These are phyloP conservation scores for Phytophthora melonis DNA, from an alignment of 352 stramenopile genomes.

Conservation along the genomic window DNA sequence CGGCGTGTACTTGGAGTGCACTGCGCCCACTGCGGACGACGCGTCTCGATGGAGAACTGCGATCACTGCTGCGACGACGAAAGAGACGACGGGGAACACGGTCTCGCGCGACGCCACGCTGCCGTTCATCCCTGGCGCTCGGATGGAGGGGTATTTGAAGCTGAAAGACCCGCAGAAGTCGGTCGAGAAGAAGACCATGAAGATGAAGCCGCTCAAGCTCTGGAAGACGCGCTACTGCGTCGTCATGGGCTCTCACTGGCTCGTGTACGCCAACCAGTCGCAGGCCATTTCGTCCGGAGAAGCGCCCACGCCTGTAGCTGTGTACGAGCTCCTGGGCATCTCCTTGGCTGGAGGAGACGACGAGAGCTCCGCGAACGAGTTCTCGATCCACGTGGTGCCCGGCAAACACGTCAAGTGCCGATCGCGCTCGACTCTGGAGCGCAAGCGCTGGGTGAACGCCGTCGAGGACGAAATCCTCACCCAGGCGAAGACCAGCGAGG, in stretches of 20 bases:
- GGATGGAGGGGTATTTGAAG: slow-evolving; percentile 82
- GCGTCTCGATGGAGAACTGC: slow-evolving; percentile 49
- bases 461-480: slow-evolving; percentile 62
- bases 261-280: slow-evolving; percentile 75
- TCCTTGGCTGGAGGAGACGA: slow-evolving; percentile 36
- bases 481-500: slow-evolving; percentile 40
- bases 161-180: slow-evolving; percentile 38
- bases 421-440: slow-evolving; percentile 67
- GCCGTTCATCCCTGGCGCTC: slow-evolving; percentile 62
- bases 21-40: slow-evolving; percentile 42
- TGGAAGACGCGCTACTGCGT: slow-evolving; percentile 80
- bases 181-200: slow-evolving; percentile 36
- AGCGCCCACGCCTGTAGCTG: slow-evolving; percentile 45
- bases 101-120: slow-evolving; percentile 57
- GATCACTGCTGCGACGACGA: slow-evolving; percentile 39
- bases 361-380: slow-evolving; percentile 18
- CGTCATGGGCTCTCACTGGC: slow-evolving; percentile 72
- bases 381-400: slow-evolving; percentile 39
- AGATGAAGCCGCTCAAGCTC: slow-evolving; percentile 39
- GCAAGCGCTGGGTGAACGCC: slow-evolving; percentile 75
- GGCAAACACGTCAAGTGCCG: slow-evolving; percentile 58
- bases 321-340: slow-evolving; percentile 62
- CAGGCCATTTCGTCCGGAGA: slow-evolving; percentile 48
- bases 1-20: slow-evolving; percentile 69
- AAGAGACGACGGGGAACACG: slow-evolving; percentile 22